A percentile compares a stretch with the other conserved stretches of the same genome.
phyloP scores from a whole-genome alignment of 2,329 filamentous ascomycete species.

The Tympanopsis confertula region DNA sequence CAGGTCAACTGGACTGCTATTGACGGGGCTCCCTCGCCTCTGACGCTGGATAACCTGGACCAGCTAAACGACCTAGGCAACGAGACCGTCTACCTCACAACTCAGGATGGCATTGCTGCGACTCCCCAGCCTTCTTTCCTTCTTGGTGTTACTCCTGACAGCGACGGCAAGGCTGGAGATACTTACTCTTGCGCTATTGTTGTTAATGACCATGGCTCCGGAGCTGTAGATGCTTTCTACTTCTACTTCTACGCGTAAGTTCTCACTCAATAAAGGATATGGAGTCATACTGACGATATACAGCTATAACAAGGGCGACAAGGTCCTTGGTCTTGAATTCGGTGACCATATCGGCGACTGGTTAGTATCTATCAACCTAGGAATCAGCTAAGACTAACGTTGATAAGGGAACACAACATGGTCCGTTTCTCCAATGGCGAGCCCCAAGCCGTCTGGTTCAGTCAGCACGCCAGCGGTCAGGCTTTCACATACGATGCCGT shows the following conservation, averaged over 20 bases:
- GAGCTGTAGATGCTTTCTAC: conserved; percentile 46
- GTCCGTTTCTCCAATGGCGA: conserved; percentile 42
- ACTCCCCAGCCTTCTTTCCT: conserved; percentile 11
- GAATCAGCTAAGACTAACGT: background rate
- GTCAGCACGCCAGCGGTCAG: conserved; percentile 43
- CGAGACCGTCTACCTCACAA: background rate
- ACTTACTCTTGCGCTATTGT: conserved; percentile 35
- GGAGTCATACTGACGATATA: conserved; percentile 2
- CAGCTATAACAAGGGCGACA: conserved; percentile 39
- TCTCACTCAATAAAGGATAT: conserved; percentile 5
- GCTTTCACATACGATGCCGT: conserved; percentile 41
- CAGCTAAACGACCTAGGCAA: background rate
- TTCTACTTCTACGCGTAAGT: conserved; percentile 46
- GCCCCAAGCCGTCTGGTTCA: conserved; percentile 42
- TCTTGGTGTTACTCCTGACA: conserved; percentile 33
- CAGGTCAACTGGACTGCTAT: background rate
- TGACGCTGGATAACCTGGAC: background rate
- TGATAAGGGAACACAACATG: conserved; percentile 44
- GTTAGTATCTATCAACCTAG: conserved; percentile 15
- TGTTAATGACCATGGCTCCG: conserved; percentile 36
- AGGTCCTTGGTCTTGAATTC: conserved; percentile 33
- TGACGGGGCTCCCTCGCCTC: background rate
- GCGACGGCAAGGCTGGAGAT: conserved; percentile 28
- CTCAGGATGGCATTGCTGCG: background rate
- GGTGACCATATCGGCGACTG: conserved; percentile 49